Percentiles rank a stretch among this genome's conserved stretches.
These are phyloP conservation scores for Diaporthe sp. DNA, from an alignment of 2,329 filamentous ascomycete genomes.

Conservation along the genomic window DNA sequence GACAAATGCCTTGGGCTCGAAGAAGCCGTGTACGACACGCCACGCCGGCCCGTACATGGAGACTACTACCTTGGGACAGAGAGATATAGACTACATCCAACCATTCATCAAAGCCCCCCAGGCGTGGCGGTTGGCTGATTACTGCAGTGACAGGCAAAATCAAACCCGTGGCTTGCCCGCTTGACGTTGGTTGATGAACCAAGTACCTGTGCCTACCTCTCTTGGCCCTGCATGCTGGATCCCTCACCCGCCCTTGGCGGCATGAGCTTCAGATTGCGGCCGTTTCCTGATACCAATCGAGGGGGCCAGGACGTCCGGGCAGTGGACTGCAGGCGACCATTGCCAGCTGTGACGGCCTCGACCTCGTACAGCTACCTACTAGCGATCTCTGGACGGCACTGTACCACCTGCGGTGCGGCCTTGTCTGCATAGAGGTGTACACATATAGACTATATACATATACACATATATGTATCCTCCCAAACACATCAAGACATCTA, in stretches of 20 bases:
- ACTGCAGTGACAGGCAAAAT: not conserved
- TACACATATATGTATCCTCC: not conserved
- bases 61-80: not conserved
- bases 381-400: not conserved
- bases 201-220: not conserved
- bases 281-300: slow-evolving; percentile 30
- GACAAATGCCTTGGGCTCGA: slow-evolving; percentile 3
- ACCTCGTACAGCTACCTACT: slow-evolving; percentile 17
- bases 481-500: not conserved
- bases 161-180: not conserved
- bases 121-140: slow-evolving; percentile 5
- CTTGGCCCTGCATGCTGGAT: slow-evolving; percentile 35
- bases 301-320: slow-evolving; percentile 18
- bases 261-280: slow-evolving; percentile 18
- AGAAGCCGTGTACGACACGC: not conserved
- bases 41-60: not conserved
- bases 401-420: not conserved
- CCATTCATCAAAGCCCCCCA: not conserved
- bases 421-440: not conserved
- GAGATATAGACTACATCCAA: not conserved
- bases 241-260: slow-evolving; percentile 33
- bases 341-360: slow-evolving; percentile 30
- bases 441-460: not conserved
- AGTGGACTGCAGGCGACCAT: slow-evolving; percentile 38
- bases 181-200: not conserved